Evolutionary conservation across 164 flowering plant species (phyloP).

Genomic region (Annona cherimola): DNA sequence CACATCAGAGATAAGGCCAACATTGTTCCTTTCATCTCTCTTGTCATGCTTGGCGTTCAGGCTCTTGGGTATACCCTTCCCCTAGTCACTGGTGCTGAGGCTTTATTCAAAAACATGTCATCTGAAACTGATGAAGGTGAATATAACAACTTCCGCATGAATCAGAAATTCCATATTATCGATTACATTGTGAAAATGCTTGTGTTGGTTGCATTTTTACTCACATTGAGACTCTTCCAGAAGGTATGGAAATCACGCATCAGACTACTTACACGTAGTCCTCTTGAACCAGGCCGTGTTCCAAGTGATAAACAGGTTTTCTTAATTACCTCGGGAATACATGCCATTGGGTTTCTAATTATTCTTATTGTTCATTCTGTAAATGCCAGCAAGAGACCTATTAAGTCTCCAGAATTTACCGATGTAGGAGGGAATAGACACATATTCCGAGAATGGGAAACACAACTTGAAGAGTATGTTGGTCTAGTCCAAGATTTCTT

Average conservation of each 20-base stretch:
- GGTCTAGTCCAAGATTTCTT: conserved; percentile 87
- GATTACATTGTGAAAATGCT: conserved; percentile 66
- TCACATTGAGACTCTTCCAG: conserved; percentile 66
- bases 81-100: conserved; percentile 71
- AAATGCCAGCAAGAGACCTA: conserved; percentile 28
- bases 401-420: conserved; percentile 19
- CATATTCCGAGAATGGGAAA: conserved; percentile 48
- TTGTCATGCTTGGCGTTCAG: conserved; percentile 83
- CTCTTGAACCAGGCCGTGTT: conserved; percentile 62
- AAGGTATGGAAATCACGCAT: conserved; percentile 84
- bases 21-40: conserved; percentile 61
- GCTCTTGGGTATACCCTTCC: conserved; percentile 78
- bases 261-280: conserved; percentile 47
- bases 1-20: conserved; percentile 49
- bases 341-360: conserved; percentile 46
- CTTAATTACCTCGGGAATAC: conserved; percentile 37
- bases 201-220: conserved; percentile 50
- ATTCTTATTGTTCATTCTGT: conserved; percentile 43
- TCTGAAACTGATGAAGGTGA: conserved; percentile 36
- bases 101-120: conserved; percentile 39
- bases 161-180: conserved; percentile 43
- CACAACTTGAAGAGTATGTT: conserved; percentile 64
- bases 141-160: conserved; percentile 40
- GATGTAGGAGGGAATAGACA: conserved; percentile 32
- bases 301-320: conserved; percentile 66